Base-by-base conservation (phyloP, 768 basidiomycete genomes). In the Leccinum obscurum region DNA sequence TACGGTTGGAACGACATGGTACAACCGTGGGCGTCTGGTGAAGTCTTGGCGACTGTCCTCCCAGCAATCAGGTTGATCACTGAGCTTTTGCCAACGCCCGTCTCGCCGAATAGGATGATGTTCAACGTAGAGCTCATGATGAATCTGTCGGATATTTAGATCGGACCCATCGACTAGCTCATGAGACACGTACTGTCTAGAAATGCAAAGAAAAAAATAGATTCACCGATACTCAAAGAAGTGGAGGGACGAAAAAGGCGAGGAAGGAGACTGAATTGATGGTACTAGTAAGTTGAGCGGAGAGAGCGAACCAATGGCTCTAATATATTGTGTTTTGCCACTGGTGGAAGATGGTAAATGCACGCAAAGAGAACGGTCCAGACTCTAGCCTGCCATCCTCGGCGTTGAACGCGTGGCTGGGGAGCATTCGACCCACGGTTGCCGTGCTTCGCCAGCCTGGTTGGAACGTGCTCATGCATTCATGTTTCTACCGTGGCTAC, bases 31-130 rank as follows among this genome's bases (percentile, higher is more conserved):
- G 72, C 72, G 32, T 71, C 65, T 9, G 70, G 62, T 24, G 72
- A 74, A 41, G 64, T 63, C 34, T 61, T 39, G 14, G 72, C 72
- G 41, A 74, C 54, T 5, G 37, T 1, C 7, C 46, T 24, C 24
- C 74, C 73, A 44, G 72, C 68, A 57, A 75, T 68, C 63, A 73
- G 59, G 57, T 73, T 73, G 62, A 75, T 74, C 61, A 73, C 68
- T 9, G 72, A 73, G 60, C 74, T 73, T 64, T 73, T 73, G n/a
- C 72, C 72, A 2, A 72, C 62, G 15, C 80, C 80, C 0, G 76
- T 75, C 64, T 80, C 79, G 7, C 81, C 81, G 57, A 81, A 81
- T 2, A 81, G 44, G 46, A 81, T 71, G 56, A 80, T 68, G 59
- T 81, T 81, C 53, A 71, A 53, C 39, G 65, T 62, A 32, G 63